Evolutionary conservation across 176 grass and related monocot species (phyloP).

Genomic region (Ananas comosus): DNA sequence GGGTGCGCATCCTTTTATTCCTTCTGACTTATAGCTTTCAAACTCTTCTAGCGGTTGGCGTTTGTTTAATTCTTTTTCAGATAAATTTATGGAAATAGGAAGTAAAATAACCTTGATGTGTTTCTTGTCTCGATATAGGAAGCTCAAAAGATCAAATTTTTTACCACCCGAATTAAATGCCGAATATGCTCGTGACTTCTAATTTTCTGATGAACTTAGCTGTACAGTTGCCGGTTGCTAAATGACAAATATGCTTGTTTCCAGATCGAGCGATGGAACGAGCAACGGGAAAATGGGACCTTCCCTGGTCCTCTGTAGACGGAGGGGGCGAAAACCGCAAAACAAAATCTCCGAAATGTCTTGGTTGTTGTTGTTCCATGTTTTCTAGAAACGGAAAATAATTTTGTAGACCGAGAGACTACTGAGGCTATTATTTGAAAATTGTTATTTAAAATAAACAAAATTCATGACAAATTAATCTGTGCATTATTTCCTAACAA

Average conservation of each 20-base stretch:
- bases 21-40: not conserved
- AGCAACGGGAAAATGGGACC: conserved; percentile 84
- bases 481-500: conserved; percentile 2
- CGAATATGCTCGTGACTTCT: no score
- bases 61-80: no score
- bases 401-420: not conserved
- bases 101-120: no score
- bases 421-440: conserved; percentile 14
- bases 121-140: no score
- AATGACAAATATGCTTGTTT: conserved; percentile 10
- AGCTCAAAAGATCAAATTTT: no score
- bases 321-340: not conserved
- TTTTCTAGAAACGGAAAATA: conserved; percentile 6
- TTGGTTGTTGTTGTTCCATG: not conserved
- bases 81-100: no score
- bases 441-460: conserved; percentile 9
- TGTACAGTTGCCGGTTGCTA: not conserved
- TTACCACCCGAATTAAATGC: no score
- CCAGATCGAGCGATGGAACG: conserved; percentile 91
- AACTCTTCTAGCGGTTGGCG: not conserved
- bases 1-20: conserved; percentile 36
- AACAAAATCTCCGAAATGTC: not conserved
- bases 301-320: conserved; percentile 75
- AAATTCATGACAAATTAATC: not conserved
- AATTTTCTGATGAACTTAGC: not conserved